Evolutionary conservation across 129 eudicot genomes (phyloP).

Genomic region (Apium graveolens): DNA sequence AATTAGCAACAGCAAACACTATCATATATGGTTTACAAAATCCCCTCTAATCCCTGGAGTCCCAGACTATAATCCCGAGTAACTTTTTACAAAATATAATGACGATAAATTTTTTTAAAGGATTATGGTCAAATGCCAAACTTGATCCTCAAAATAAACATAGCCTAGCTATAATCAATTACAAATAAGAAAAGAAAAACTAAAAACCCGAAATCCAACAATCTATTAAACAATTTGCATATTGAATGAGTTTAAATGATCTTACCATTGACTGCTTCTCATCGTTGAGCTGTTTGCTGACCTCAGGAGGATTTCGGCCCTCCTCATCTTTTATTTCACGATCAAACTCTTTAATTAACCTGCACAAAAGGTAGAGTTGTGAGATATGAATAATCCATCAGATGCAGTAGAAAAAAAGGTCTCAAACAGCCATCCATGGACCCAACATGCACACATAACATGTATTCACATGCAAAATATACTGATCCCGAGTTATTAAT

Average conservation of each 20-base stretch:
- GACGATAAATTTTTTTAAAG: background rate
- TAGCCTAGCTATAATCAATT: background rate
- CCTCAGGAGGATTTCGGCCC: slow-evolving; percentile 65
- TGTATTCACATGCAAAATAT: background rate
- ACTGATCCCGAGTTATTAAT: no score
- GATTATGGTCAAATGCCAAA: background rate
- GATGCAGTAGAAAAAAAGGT: background rate
- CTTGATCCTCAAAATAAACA: background rate
- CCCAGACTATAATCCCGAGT: background rate
- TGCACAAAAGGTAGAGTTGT: slow-evolving; percentile 2
- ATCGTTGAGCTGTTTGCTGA: slow-evolving; percentile 87
- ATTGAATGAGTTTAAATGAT: background rate
- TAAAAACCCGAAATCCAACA: background rate
- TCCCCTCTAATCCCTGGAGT: background rate
- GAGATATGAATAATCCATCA: background rate
- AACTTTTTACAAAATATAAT: background rate
- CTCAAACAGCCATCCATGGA: background rate
- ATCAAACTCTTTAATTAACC: slow-evolving; percentile 95
- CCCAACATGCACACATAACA: background rate
- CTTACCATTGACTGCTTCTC: slow-evolving; percentile 95
- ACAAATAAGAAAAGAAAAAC: background rate
- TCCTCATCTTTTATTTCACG: slow-evolving; percentile 97
- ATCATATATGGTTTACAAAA: background rate
- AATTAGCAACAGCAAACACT: background rate
- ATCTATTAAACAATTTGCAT: background rate